A percentile compares a stretch with the other conserved stretches of the same genome.
phyloP scores from a whole-genome alignment of 306 rosid genomes.

The Quercus variabilis region DNA sequence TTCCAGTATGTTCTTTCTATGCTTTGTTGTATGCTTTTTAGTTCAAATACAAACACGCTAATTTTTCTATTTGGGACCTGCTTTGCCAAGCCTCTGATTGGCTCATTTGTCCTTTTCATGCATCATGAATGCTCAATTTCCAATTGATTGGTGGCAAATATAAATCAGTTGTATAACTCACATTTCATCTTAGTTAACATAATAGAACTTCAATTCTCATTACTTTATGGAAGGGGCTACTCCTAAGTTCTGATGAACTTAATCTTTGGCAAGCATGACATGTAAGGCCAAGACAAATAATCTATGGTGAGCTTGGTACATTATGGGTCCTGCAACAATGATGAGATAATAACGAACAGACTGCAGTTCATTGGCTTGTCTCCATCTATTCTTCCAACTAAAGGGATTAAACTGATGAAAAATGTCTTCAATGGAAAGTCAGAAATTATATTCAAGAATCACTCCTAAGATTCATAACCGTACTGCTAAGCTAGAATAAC shows the following conservation, averaged over 20 bases:
- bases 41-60: background rate
- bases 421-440: background rate
- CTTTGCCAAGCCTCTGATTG: background rate
- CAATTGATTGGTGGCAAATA: background rate
- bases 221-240: too few relatives aligned
- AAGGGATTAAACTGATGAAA: background rate
- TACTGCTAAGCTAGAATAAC: background rate
- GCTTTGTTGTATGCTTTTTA: constrained; percentile 5
- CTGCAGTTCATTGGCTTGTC: background rate
- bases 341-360: background rate
- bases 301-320: background rate
- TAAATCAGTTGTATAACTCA: too few relatives aligned
- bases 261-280: background rate
- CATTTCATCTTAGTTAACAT: too few relatives aligned
- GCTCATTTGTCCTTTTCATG: background rate
- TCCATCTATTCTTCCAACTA: background rate
- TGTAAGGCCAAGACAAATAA: background rate
- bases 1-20: constrained; percentile 45
- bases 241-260: background rate
- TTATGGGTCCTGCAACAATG: background rate
- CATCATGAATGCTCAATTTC: background rate
- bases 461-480: background rate
- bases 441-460: background rate
- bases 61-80: background rate
- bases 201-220: too few relatives aligned